Conservation (phyloP, 768 basidiomycete species). For the Kwoniella heveanensis region DNA sequence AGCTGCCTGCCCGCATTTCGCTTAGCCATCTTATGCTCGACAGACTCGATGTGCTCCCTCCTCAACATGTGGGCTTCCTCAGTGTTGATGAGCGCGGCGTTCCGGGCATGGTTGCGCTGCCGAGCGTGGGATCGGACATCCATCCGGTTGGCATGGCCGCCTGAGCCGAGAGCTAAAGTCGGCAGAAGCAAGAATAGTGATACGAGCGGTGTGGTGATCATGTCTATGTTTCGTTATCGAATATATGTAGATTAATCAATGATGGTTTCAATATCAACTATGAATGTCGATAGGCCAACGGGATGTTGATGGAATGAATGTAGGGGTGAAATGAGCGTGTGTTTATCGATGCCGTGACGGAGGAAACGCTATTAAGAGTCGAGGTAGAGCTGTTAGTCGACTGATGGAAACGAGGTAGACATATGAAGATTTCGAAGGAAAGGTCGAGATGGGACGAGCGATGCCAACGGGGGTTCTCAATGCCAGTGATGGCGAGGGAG, state of each 20-base stretch:
- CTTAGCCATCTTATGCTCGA: conserved; percentile 26
- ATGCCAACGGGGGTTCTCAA: too few species aligned
- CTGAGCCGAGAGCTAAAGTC: conserved; percentile 8
- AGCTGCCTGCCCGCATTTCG: not conserved
- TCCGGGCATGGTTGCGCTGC: conserved; percentile 18
- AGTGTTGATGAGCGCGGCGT: conserved; percentile 3
- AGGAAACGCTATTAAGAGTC: not conserved
- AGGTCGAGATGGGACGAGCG: too few species aligned
- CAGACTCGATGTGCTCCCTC: conserved; percentile 10
- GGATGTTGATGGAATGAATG: conserved; percentile 4
- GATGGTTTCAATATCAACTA: not conserved
- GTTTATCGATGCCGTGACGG: not conserved
- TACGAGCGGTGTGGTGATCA: conserved; percentile 15
- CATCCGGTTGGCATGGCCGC: conserved; percentile 17
- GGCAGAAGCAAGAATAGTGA: conserved; percentile 21
- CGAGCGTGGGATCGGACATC: conserved; percentile 19
- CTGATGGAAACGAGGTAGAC: too few species aligned
- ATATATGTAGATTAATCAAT: not conserved
- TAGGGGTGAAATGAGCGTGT: conserved; percentile 20
- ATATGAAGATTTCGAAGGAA: too few species aligned
- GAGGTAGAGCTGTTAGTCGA: not conserved
- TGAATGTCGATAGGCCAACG: not conserved
- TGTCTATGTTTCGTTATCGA: not conserved
- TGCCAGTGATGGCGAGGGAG: not conserved
- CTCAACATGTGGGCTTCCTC: conserved; percentile 8